phyloP scores from a whole-genome alignment of 2,329 filamentous ascomycete species.

The Cercospora janseana region DNA sequence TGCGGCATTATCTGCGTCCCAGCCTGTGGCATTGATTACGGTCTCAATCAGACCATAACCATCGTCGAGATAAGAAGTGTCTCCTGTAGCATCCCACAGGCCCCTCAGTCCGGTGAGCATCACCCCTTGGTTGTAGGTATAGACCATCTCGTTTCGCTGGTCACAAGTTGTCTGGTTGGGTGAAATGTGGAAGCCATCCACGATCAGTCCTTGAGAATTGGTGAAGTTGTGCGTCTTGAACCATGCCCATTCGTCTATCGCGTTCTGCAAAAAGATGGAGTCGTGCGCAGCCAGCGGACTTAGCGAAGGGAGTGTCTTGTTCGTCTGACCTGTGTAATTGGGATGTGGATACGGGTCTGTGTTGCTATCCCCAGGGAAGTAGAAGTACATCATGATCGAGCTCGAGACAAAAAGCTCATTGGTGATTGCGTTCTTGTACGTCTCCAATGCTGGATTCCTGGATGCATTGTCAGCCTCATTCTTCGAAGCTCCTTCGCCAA shows the following conservation, averaged over 20 bases:
- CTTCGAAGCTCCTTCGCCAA: background rate
- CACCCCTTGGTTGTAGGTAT: slow-evolving; percentile 95
- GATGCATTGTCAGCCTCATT: background rate
- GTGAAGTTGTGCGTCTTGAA: slow-evolving; percentile 77
- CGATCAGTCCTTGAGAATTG: slow-evolving; percentile 67
- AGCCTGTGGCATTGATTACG: slow-evolving; percentile 78
- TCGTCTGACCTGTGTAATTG: slow-evolving; percentile 36
- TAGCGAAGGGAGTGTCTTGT: slow-evolving; percentile 48
- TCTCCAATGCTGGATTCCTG: slow-evolving; percentile 66
- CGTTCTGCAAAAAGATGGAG: slow-evolving; percentile 65
- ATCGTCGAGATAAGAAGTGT: slow-evolving; percentile 68
- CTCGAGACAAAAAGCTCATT: slow-evolving; percentile 88
- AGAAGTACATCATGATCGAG: slow-evolving; percentile 84
- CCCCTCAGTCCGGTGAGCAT: slow-evolving; percentile 78
- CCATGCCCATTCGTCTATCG: slow-evolving; percentile 78
- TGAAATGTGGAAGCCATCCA: slow-evolving; percentile 84
- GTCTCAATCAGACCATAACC: slow-evolving; percentile 72
- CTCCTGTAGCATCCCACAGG: slow-evolving; percentile 76
- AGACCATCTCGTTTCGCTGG: slow-evolving; percentile 80
- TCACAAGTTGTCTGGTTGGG: slow-evolving; percentile 62
- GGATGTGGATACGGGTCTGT: slow-evolving; percentile 40
- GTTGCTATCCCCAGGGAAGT: slow-evolving; percentile 80
- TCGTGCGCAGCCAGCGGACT: slow-evolving; percentile 30
- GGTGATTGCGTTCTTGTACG: slow-evolving; percentile 96
- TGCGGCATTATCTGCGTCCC: slow-evolving; percentile 40